Evolutionary conservation across 768 basidiomycete species (phyloP).

Genomic region (Lactarius quietus): DNA sequence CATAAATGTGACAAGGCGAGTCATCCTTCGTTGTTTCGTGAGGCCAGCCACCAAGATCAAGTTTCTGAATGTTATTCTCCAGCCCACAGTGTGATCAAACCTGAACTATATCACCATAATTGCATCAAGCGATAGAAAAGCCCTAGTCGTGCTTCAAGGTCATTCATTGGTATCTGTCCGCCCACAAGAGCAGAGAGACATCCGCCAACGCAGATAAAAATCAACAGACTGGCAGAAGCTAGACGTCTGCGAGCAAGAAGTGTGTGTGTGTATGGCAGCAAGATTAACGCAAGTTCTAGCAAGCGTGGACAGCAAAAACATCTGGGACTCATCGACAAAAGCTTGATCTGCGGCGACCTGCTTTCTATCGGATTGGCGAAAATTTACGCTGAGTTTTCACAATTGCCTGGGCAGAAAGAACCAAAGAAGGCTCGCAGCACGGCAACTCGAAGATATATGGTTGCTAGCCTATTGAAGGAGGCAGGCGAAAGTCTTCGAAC

Average conservation of each 20-base stretch:
- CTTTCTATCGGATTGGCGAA: not conserved
- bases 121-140: conserved; percentile 18
- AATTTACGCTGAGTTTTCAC: not conserved
- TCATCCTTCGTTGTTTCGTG: conserved; percentile 1
- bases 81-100: conserved; percentile 19
- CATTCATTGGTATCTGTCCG: not conserved
- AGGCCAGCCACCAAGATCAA: conserved; percentile 6
- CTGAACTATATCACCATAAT: conserved; percentile 2
- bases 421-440: not conserved
- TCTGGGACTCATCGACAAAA: not conserved
- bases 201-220: not conserved
- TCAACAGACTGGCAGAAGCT: not conserved
- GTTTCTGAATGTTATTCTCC: conserved; percentile 4
- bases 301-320: not conserved
- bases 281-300: not conserved
- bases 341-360: conserved; percentile 2
- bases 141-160: conserved; percentile 10
- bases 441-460: not conserved
- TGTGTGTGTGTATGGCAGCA: not conserved
- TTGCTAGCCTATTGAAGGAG: not conserved
- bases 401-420: not conserved
- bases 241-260: not conserved
- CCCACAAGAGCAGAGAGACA: not conserved
- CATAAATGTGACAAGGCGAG: conserved; percentile 10
- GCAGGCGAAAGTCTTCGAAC: not conserved